These are phyloP conservation scores for Trichoderma gamsii DNA, from an alignment of 495 filamentous ascomycete species.

Conservation along the genomic window DNA sequence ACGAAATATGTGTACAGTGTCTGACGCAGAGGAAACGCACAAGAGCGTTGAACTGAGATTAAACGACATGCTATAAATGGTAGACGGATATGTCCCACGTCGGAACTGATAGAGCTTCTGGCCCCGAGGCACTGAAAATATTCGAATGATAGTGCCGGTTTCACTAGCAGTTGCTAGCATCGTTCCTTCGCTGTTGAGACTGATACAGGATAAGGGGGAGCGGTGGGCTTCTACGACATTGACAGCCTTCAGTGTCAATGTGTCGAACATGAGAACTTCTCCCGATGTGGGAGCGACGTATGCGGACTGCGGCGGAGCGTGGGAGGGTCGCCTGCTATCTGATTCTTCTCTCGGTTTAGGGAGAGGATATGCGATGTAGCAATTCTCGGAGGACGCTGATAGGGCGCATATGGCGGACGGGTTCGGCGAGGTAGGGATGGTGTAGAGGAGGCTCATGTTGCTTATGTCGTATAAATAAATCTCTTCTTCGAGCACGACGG, in stretches of 20 bases:
- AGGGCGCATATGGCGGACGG: slow-evolving; percentile 85
- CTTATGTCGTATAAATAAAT: slow-evolving; percentile 98
- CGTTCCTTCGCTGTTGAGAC: slow-evolving; percentile 88
- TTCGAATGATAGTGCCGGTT: slow-evolving; percentile 93
- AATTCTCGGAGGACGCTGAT: slow-evolving; percentile 89
- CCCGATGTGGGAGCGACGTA: slow-evolving; percentile 81
- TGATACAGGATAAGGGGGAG: slow-evolving; percentile 82
- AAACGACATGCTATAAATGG: slow-evolving; percentile 99
- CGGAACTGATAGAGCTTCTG: slow-evolving; percentile 94
- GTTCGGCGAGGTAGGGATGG: slow-evolving; percentile 89
- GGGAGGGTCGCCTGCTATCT: slow-evolving; percentile 61
- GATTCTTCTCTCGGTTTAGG: slow-evolving; percentile 64
- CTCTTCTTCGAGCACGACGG: slow-evolving; percentile 87
- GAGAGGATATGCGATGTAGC: slow-evolving; percentile 88
- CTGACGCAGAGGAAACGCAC: slow-evolving; percentile 90
- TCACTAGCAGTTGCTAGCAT: slow-evolving; percentile 91
- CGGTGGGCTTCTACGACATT: slow-evolving; percentile 93
- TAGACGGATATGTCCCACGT: slow-evolving; percentile 84
- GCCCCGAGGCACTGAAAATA: slow-evolving; percentile 83
- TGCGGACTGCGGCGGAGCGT: slow-evolving; percentile 71
- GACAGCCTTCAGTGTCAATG: slow-evolving; percentile 76
- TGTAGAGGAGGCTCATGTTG: slow-evolving; percentile 90
- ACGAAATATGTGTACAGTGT: slow-evolving; percentile 96
- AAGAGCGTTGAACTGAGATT: slow-evolving; percentile 89
- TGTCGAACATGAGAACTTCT: slow-evolving; percentile 87